phyloP scores from a whole-genome alignment of 495 filamentous ascomycete species.

The Acidiella bohemica region DNA sequence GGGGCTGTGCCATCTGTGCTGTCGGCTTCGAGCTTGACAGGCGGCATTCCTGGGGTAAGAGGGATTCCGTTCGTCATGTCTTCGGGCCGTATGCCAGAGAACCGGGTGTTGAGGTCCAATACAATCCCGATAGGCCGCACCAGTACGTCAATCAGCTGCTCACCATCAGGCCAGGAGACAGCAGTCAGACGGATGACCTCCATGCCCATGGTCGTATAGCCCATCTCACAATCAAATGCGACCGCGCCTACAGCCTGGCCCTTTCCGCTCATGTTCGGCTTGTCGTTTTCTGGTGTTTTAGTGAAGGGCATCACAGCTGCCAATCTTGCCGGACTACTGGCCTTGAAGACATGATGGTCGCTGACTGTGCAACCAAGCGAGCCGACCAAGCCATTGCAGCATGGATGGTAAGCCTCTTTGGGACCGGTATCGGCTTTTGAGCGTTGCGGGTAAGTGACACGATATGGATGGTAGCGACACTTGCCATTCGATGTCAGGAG shows the following conservation, averaged over 20 bases:
- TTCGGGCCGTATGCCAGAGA: slow-evolving; percentile 67
- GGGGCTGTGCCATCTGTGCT: slow-evolving; percentile 18
- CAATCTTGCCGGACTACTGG: slow-evolving; percentile 58
- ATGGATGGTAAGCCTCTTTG: slow-evolving; percentile 51
- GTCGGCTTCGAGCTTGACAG: slow-evolving; percentile 4
- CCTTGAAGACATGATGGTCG: slow-evolving; percentile 76
- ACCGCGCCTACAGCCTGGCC: slow-evolving; percentile 34
- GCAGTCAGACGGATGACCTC: slow-evolving; percentile 84
- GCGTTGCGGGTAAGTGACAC: slow-evolving; percentile 39
- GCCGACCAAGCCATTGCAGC: slow-evolving; percentile 62
- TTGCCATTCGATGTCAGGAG: slow-evolving; percentile 58
- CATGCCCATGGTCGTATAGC: slow-evolving; percentile 72
- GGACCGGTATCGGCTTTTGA: slow-evolving; percentile 33
- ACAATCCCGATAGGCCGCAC: slow-evolving; percentile 74
- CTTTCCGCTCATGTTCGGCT: slow-evolving; percentile 27
- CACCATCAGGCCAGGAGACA: slow-evolving; percentile 68
- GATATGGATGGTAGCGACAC: slow-evolving; percentile 68
- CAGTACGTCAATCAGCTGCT: slow-evolving; percentile 65
- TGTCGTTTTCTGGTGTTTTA: slow-evolving; percentile 44
- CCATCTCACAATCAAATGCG: slow-evolving; percentile 94
- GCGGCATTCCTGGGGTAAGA: slow-evolving; percentile 26
- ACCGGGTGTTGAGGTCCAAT: slow-evolving; percentile 80
- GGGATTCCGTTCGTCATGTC: slow-evolving; percentile 55
- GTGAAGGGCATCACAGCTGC: slow-evolving; percentile 67
- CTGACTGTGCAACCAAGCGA: slow-evolving; percentile 56